Base-by-base conservation (phyloP, 73 alveolate genomes). In the Effrenium voratum region DNA sequence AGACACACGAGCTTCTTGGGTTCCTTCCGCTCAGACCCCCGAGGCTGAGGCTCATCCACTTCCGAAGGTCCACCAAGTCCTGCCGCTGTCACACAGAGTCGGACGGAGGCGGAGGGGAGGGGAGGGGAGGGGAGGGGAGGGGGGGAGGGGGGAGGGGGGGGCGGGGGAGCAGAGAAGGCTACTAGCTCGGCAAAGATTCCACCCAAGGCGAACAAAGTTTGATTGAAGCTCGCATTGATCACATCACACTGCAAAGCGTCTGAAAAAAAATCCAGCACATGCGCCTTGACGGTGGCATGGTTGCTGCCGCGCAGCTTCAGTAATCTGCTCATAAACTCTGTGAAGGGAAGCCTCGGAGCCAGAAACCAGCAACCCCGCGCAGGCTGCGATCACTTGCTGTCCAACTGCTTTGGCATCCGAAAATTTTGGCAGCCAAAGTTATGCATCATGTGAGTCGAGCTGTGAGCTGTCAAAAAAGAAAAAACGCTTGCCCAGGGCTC, bases 41-140 rank as follows among this genome's bases (percentile, higher is more conserved):
- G n/a, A n/a, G n/a, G n/a, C n/a, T n/a, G 91, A 34, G 32, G 45
- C 91, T 80, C 16, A 80, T 80, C 91, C 91, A 80, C 45, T 80
- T 80, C 47, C 91, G 91, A 30, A 80, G 46, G 46, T 80, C 91
- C 45, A 80, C 91, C 91, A 80, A 80, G n/a, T 80, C 91, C 91
- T 80, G 68, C 34, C 30, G 30, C 40, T 66, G 34, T 30, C 30
- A 24, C 41, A 2, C 34, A 24, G n/a, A 13, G 16, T 19, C 30
- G 79, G 43, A 2, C 16, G 16, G n/a, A 24, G 15, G 15, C 41
- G 15, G 16, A 8, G 0, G 34, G 16, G 16, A 5, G 5, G 77
- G 19, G 8, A 8, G 63, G 19, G 8, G 19, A 12, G 19, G 63
- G 30, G 34, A 15, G 12, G 22, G 22, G n/a, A n/a, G n/a, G 16